Evolutionary conservation across 805 yeast genomes (phyloP).

Genomic region (Candida incommunis): DNA sequence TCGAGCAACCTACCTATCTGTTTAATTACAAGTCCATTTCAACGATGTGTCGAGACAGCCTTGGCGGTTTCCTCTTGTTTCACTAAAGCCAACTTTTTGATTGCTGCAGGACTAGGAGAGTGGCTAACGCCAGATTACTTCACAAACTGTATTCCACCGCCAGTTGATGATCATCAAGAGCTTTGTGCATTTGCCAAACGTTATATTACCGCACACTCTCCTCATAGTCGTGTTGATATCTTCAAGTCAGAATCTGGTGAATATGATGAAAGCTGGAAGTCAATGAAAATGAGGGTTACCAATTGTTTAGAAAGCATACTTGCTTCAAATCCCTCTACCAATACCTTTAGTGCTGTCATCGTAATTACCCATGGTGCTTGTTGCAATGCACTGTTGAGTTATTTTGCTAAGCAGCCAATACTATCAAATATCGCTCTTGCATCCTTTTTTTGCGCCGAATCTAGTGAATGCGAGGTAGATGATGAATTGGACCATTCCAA

Average conservation of each 20-base stretch:
- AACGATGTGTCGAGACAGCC: slow-evolving; percentile 24
- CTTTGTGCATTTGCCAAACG: background rate
- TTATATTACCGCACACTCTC: background rate
- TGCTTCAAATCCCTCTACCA: slow-evolving; percentile 9
- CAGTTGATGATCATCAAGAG: slow-evolving; percentile 19
- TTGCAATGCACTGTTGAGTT: slow-evolving; percentile 22
- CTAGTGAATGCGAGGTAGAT: too few relatives aligned
- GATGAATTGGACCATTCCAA: too few relatives aligned
- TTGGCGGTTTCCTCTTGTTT: slow-evolving; percentile 10
- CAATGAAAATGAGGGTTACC: slow-evolving; percentile 19
- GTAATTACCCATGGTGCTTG: slow-evolving; percentile 25
- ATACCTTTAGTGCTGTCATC: slow-evolving; percentile 10
- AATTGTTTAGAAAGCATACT: slow-evolving; percentile 14
- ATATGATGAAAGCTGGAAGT: slow-evolving; percentile 23
- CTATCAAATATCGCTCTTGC: slow-evolving; percentile 17
- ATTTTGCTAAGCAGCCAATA: slow-evolving; percentile 16
- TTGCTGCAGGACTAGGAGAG: slow-evolving; percentile 23
- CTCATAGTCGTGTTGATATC: background rate
- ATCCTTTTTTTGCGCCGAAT: background rate
- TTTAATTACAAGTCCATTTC: slow-evolving; percentile 21
- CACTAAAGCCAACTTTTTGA: slow-evolving; percentile 6
- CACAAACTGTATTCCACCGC: slow-evolving; percentile 18
- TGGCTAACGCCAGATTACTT: slow-evolving; percentile 24
- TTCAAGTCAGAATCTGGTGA: slow-evolving; percentile 11
- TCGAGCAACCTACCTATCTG: slow-evolving; percentile 4